Conservation (phyloP, 768 basidiomycete species). For the Antrodiella citrinella region DNA sequence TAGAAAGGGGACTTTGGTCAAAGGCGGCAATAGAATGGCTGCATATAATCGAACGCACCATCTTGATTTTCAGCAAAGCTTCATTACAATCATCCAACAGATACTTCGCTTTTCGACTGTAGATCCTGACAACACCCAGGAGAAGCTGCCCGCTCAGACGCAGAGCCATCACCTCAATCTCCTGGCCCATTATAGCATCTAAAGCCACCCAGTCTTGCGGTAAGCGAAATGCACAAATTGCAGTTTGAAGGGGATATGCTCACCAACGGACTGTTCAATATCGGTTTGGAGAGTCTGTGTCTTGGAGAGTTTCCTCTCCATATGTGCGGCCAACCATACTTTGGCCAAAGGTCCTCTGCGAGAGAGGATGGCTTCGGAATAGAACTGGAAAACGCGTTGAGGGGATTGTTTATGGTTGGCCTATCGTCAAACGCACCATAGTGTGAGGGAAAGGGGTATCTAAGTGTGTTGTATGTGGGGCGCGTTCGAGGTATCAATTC, state of each 20-base stretch:
- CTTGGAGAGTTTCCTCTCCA: conserved; percentile 97
- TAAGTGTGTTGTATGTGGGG: neutral
- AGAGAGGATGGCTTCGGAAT: conserved; percentile 89
- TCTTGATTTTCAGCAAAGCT: conserved; percentile 89
- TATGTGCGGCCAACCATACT: conserved; percentile 99
- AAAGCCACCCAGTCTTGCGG: no score
- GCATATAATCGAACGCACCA: conserved; percentile 40
- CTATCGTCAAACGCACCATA: conserved; percentile 8
- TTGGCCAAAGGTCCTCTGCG: conserved; percentile 90
- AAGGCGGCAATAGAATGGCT: neutral
- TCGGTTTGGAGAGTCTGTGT: conserved; percentile 91
- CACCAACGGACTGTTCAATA: conserved; percentile 89
- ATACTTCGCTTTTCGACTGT: conserved; percentile 96
- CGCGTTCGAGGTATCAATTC: conserved; percentile 2
- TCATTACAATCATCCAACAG: conserved; percentile 97
- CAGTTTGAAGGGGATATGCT: no score
- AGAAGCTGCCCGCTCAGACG: conserved; percentile 95
- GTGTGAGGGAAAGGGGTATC: neutral
- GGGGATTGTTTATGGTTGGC: neutral
- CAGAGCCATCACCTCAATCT: conserved; percentile 88
- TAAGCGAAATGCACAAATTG: no score
- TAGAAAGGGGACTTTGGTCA: conserved; percentile 1
- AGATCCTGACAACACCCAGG: conserved; percentile 94
- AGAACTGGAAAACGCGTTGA: conserved; percentile 46
- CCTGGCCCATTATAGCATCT: conserved; percentile 93